These are phyloP conservation scores for Cercospora beticola DNA, from an alignment of 2,329 filamentous ascomycete genomes.

Conservation along the genomic window DNA sequence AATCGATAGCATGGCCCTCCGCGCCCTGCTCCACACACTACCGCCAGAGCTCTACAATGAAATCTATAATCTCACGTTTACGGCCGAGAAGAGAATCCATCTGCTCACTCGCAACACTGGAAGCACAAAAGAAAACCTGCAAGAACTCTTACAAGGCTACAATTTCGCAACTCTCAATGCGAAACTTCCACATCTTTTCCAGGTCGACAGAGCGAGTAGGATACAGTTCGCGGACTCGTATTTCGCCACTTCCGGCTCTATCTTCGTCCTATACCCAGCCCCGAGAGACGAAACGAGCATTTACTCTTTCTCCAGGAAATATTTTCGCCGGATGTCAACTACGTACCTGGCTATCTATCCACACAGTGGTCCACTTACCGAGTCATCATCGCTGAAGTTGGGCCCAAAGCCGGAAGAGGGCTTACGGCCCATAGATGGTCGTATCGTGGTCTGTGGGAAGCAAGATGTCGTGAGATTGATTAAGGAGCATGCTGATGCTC, in stretches of 20 bases:
- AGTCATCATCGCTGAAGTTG: not conserved
- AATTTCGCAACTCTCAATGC: not conserved
- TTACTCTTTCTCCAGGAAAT: not conserved
- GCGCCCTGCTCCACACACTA: not conserved
- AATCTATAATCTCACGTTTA: not conserved
- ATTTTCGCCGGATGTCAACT: not conserved
- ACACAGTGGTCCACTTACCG: not conserved
- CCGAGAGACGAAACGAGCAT: not conserved
- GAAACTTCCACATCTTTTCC: not conserved
- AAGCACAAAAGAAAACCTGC: not conserved
- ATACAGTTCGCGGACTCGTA: not conserved
- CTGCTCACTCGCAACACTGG: not conserved
- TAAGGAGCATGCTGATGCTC: not conserved
- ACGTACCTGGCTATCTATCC: not conserved
- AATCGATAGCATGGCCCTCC: not conserved
- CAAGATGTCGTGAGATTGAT: not conserved
- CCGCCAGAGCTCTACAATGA: not conserved
- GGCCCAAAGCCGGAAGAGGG: not conserved
- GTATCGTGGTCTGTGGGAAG: not conserved
- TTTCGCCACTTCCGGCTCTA: not conserved
- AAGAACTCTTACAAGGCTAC: not conserved
- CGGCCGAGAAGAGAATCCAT: not conserved
- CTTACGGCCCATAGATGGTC: not conserved
- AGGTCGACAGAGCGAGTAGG: not conserved
- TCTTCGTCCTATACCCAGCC: not conserved